phyloP scores from a whole-genome alignment of 306 rosid species.

The Hippophae tibetana region DNA sequence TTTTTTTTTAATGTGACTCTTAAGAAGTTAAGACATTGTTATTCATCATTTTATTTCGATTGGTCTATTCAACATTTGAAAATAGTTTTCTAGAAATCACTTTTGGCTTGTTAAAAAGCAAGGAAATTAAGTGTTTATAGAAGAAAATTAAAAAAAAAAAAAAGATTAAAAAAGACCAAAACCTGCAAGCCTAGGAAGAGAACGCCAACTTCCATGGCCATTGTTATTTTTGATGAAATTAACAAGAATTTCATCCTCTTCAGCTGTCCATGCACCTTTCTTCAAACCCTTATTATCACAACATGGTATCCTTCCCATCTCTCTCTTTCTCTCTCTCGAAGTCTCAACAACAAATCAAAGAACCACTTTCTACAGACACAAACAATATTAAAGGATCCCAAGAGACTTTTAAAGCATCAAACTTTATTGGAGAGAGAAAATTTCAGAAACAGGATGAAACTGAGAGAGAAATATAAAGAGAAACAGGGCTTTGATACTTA shows the following conservation, averaged over 20 bases:
- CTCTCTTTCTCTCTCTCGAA: slow-evolving; percentile 10
- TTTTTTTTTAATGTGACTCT: too few species aligned
- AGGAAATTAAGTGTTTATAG: background rate
- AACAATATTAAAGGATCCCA: slow-evolving; percentile 14
- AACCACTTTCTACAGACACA: slow-evolving; percentile 15
- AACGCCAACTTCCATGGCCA: slow-evolving; percentile 98
- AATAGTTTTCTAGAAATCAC: too few species aligned
- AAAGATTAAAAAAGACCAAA: slow-evolving; percentile 3
- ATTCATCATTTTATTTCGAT: too few species aligned
- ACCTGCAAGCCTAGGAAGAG: slow-evolving; percentile 98
- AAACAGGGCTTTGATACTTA: too few species aligned
- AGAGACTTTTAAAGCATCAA: slow-evolving; percentile 11
- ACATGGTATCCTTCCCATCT: slow-evolving; percentile 81
- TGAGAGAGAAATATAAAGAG: too few species aligned
- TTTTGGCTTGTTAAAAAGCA: too few species aligned
- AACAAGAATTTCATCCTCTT: slow-evolving; percentile 80
- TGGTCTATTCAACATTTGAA: too few species aligned
- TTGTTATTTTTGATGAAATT: slow-evolving; percentile 64
- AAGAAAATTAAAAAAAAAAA: background rate
- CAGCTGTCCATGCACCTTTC: slow-evolving; percentile 92
- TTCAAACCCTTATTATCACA: slow-evolving; percentile 83
- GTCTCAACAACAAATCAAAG: slow-evolving; percentile 15
- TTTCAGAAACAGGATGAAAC: background rate
- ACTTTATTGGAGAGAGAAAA: slow-evolving; percentile 2
- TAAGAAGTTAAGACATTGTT: too few species aligned